Conservation (phyloP, 192 early-diverging fungal genomes). For the Coemansia sp. region DNA sequence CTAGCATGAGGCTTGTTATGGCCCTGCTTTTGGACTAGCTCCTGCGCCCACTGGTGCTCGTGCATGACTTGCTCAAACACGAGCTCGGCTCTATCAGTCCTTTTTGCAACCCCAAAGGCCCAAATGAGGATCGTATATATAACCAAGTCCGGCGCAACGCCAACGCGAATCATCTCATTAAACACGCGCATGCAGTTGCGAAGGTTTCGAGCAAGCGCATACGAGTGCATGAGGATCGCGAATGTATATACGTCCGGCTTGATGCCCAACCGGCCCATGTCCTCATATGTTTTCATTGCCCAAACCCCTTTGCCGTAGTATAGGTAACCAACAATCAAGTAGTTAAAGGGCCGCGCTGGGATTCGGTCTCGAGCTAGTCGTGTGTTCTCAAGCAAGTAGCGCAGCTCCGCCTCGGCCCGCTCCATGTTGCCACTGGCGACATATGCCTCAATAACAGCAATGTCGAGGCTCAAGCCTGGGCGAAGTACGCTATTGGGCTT, state of each 20-base stretch:
- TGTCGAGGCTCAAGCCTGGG: conserved; percentile 26
- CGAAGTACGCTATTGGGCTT: conserved; percentile 30
- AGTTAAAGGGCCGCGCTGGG: conserved; percentile 48
- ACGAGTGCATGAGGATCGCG: conserved; percentile 74
- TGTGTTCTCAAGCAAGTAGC: conserved; percentile 23
- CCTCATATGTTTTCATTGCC: conserved; percentile 70
- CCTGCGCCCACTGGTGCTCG: conserved; percentile 36
- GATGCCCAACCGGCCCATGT: conserved; percentile 79
- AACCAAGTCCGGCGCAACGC: conserved; percentile 34
- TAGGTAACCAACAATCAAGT: conserved; percentile 40
- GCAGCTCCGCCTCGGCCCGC: conserved; percentile 37
- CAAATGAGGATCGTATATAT: conserved; percentile 51
- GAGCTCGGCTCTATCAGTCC: conserved; percentile 24
- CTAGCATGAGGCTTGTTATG: background rate
- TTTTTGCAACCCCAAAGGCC: conserved; percentile 23
- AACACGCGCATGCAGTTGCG: conserved; percentile 63
- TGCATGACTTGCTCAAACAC: conserved; percentile 37
- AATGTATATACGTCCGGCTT: conserved; percentile 74
- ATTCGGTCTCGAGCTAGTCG: conserved; percentile 27
- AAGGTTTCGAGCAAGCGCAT: conserved; percentile 71
- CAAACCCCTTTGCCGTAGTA: conserved; percentile 59
- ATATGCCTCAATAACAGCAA: conserved; percentile 42
- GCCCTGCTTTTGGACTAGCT: background rate
- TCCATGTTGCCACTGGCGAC: conserved; percentile 41
- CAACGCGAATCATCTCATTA: conserved; percentile 58